phyloP scores from a whole-genome alignment of 75 land plant genomes.

The Pinus tabuliformis region DNA sequence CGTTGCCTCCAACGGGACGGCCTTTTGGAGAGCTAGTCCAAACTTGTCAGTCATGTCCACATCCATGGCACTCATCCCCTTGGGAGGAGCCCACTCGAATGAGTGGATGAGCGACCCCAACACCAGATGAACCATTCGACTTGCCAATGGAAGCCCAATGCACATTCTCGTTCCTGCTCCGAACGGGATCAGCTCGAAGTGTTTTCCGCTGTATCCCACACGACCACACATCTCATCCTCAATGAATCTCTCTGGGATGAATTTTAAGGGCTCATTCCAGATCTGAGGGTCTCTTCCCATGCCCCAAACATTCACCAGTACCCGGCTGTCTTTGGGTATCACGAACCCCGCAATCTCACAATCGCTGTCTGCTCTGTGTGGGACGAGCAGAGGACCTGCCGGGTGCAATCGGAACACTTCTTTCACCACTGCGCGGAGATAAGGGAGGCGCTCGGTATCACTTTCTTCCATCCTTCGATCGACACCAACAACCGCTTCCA shows the following conservation, averaged over 20 bases:
- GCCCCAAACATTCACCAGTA: slow-evolving; percentile 74
- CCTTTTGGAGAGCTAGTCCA: slow-evolving; percentile 13
- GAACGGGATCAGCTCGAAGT: slow-evolving; percentile 4
- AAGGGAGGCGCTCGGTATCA: no score
- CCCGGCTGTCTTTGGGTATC: slow-evolving; percentile 50
- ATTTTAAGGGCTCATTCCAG: slow-evolving; percentile 18
- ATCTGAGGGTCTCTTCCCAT: slow-evolving; percentile 49
- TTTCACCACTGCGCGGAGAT: no score
- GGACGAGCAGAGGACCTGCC: slow-evolving; percentile 55
- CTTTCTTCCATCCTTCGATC: no score
- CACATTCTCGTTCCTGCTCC: slow-evolving; percentile 15
- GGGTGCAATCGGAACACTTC: no score
- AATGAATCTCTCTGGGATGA: slow-evolving; percentile 67
- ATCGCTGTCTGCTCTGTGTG: slow-evolving; percentile 49
- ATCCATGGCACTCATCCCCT: slow-evolving; percentile 28
- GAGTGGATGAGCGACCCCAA: slow-evolving; percentile 9
- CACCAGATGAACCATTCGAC: neutral
- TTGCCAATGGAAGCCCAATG: slow-evolving; percentile 2
- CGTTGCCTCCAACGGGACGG: slow-evolving; percentile 9
- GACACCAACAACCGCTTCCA: no score
- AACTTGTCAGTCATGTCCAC: slow-evolving; percentile 22
- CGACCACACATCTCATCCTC: neutral
- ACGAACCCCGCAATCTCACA: slow-evolving; percentile 43
- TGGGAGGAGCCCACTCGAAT: slow-evolving; percentile 18
- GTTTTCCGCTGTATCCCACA: neutral